A percentile compares a stretch with the other conserved stretches of the same genome.
Conservation (phyloP, 1,284 basidiomycete genomes). For the Apiotrichum laibachii region DNA sequence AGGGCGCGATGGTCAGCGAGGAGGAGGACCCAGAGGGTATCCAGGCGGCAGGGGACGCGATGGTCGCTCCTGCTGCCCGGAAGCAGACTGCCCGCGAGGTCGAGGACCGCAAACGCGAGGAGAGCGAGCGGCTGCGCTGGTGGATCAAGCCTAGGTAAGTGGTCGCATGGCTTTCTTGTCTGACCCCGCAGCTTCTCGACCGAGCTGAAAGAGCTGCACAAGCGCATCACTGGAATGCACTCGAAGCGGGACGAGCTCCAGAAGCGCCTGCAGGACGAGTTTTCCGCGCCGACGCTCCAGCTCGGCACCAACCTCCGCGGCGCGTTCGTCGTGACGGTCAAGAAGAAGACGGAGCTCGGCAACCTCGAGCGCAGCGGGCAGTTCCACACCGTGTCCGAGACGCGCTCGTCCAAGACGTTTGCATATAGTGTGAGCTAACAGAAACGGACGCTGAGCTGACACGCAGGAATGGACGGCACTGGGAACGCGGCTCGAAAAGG, state of each 20-base stretch:
- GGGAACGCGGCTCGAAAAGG: conserved; percentile 64
- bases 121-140: conserved; percentile 53
- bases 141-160: conserved; percentile 69
- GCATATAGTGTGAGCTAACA: conserved; percentile 60
- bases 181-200: conserved; percentile 62
- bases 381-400: conserved; percentile 28
- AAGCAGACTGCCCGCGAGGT: conserved; percentile 22
- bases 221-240: conserved; percentile 21
- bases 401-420: conserved; percentile 56
- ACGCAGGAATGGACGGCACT: conserved; percentile 64
- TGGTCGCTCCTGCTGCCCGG: conserved; percentile 6
- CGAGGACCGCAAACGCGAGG: conserved; percentile 28
- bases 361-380: conserved; percentile 29
- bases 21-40: conserved; percentile 24
- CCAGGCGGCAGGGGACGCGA: conserved; percentile 23
- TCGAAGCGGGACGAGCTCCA: conserved; percentile 32
- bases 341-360: conserved; percentile 57
- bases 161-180: background rate
- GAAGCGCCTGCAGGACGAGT: conserved; percentile 44
- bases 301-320: conserved; percentile 10
- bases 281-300: conserved; percentile 53
- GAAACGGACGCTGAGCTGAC: background rate
- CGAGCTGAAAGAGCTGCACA: conserved; percentile 60
- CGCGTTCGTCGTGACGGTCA: conserved; percentile 16
- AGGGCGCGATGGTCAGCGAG: conserved; percentile 25